These are phyloP conservation scores for Candida fluviatilis DNA, from an alignment of 805 yeast genomes.

Conservation along the genomic window DNA sequence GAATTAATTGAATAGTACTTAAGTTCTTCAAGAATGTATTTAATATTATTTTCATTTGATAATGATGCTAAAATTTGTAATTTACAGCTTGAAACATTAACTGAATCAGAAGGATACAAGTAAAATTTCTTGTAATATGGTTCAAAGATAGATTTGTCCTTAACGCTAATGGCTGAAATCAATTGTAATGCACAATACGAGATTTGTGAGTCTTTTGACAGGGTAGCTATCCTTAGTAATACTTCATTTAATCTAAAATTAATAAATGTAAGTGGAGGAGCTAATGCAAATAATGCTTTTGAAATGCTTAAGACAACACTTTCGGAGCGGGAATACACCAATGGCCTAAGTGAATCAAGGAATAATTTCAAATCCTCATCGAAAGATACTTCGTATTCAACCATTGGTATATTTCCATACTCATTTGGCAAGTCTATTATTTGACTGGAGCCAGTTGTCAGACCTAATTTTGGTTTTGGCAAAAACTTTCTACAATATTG, in stretches of 20 bases:
- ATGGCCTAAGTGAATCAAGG: constrained; percentile 39
- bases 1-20: constrained; percentile 42
- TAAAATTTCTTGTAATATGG: constrained; percentile 46
- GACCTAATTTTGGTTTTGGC: constrained; percentile 44
- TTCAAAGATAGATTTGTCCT: constrained; percentile 28
- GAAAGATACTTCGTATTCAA: constrained; percentile 32
- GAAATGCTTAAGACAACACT: constrained; percentile 60
- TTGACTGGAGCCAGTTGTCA: constrained; percentile 25
- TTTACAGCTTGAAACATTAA: constrained; percentile 46
- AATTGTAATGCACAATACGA: constrained; percentile 41
- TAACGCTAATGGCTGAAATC: constrained; percentile 34
- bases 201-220: constrained; percentile 15
- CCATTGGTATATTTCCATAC: constrained; percentile 17
- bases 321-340: constrained; percentile 51
- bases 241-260: constrained; percentile 48
- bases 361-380: constrained; percentile 59
- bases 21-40: constrained; percentile 54
- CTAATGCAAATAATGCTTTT: constrained; percentile 52
- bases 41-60: constrained; percentile 50
- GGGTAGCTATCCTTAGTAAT: constrained; percentile 42
- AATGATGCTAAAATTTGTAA: constrained; percentile 57
- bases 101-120: constrained; percentile 52
- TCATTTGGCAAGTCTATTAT: constrained; percentile 41
- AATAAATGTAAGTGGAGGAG: constrained; percentile 50
- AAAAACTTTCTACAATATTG: constrained; percentile 63